Percentiles rank a stretch among this genome's conserved stretches.
Evolutionary conservation across 495 filamentous ascomycete species (phyloP).

Genomic region (Penicillium ochrochloron): DNA sequence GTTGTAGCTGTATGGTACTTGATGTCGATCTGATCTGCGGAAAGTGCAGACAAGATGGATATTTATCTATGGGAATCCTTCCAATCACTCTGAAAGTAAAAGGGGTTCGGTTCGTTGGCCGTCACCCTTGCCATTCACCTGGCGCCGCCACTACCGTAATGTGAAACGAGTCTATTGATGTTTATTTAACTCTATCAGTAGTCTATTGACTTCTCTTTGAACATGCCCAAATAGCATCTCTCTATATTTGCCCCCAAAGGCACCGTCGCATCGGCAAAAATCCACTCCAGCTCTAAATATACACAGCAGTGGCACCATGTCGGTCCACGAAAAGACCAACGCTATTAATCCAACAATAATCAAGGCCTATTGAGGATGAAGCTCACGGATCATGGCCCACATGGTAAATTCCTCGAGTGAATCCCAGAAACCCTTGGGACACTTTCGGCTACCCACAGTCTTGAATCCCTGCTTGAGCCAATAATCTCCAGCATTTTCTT

Average conservation of each 20-base stretch:
- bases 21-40: background rate
- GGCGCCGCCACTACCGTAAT: background rate
- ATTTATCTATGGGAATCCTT: background rate
- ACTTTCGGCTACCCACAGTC: conserved; percentile 12
- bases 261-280: background rate
- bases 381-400: conserved; percentile 22
- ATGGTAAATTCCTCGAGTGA: conserved; percentile 15
- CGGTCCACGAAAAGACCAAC: background rate
- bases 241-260: background rate
- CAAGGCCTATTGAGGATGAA: background rate
- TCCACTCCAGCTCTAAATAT: background rate
- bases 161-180: background rate
- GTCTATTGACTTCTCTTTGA: background rate
- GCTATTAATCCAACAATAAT: background rate
- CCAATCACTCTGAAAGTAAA: background rate
- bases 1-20: background rate
- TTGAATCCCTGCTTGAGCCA: conserved; percentile 24
- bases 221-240: background rate
- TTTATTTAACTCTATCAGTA: background rate
- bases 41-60: background rate
- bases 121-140: background rate
- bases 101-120: background rate
- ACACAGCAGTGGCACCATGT: background rate
- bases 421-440: conserved; percentile 19
- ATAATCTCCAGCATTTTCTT: conserved; percentile 18